phyloP scores from a whole-genome alignment of 2,329 filamentous ascomycete genomes.

The Pyrenochaeta sp. region DNA sequence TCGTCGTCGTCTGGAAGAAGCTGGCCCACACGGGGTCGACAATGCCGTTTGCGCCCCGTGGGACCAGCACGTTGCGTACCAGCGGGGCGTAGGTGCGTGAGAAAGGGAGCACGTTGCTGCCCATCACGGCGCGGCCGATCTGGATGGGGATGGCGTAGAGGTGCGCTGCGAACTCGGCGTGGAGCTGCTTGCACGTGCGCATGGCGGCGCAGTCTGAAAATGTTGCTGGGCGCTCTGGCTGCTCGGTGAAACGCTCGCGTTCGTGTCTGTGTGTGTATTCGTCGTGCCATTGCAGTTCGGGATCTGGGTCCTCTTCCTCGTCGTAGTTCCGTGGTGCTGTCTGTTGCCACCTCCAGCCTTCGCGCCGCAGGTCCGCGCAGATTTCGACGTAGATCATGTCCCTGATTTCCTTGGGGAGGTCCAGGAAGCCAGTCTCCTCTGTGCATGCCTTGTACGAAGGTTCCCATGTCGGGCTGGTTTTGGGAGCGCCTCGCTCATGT shows the following conservation, averaged over 20 bases:
- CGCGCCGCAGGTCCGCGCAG: background rate
- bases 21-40: background rate
- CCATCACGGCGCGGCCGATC: background rate
- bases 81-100: background rate
- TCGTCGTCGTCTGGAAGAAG: too few relatives aligned
- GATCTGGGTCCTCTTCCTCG: too few relatives aligned
- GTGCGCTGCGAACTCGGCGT: slow-evolving; percentile 4
- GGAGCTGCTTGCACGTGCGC: slow-evolving; percentile 6
- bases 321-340: background rate
- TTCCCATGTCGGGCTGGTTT: background rate
- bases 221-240: background rate
- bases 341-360: background rate
- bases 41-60: background rate
- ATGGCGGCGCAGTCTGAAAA: slow-evolving; percentile 2
- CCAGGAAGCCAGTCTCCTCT: slow-evolving; percentile 3
- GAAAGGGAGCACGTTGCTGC: background rate
- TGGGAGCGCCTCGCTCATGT: background rate
- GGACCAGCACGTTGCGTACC: background rate
- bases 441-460: background rate
- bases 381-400: slow-evolving; percentile 8
- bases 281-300: too few relatives aligned
- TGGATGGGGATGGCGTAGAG: slow-evolving; percentile 6
- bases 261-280: too few relatives aligned
- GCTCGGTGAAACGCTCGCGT: too few relatives aligned
- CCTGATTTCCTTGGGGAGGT: slow-evolving; percentile 6